A percentile compares a stretch with the other conserved stretches of the same genome.
These are phyloP conservation scores for Zygosaccharomyces pseudorouxii DNA, from an alignment of 805 yeast species.

Conservation along the genomic window DNA sequence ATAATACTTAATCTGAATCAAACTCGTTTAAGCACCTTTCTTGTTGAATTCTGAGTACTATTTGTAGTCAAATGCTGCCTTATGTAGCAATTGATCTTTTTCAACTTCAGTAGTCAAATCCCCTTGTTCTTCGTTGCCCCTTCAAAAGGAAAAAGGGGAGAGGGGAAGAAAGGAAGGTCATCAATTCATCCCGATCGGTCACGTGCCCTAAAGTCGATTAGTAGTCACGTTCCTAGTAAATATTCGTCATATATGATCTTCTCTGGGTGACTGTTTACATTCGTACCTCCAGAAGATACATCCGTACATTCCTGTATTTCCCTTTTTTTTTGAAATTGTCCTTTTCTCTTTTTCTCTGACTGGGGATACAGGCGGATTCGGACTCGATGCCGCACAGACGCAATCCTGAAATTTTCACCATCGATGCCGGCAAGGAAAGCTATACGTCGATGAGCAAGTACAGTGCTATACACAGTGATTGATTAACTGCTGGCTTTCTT, in stretches of 20 bases:
- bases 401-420: not conserved
- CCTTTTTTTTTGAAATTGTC: too few species aligned
- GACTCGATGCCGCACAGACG: not conserved
- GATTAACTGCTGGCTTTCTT: not conserved
- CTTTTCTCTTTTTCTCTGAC: too few species aligned
- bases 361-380: not conserved
- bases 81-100: slow-evolving; percentile 4
- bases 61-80: not conserved
- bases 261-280: too few species aligned
- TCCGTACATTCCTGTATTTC: too few species aligned
- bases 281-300: too few species aligned
- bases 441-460: not conserved
- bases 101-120: not conserved
- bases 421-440: not conserved
- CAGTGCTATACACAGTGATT: not conserved
- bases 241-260: too few species aligned
- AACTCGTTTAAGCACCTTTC: not conserved
- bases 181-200: not conserved
- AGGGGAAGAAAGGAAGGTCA: not conserved
- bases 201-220: too few species aligned
- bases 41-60: not conserved
- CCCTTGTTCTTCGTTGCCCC: not conserved
- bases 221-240: too few species aligned
- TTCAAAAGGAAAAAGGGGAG: not conserved
- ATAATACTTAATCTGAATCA: not conserved